Conservation (phyloP, 2,329 filamentous ascomycete species). For the Clarireedia homoeocarpa region DNA sequence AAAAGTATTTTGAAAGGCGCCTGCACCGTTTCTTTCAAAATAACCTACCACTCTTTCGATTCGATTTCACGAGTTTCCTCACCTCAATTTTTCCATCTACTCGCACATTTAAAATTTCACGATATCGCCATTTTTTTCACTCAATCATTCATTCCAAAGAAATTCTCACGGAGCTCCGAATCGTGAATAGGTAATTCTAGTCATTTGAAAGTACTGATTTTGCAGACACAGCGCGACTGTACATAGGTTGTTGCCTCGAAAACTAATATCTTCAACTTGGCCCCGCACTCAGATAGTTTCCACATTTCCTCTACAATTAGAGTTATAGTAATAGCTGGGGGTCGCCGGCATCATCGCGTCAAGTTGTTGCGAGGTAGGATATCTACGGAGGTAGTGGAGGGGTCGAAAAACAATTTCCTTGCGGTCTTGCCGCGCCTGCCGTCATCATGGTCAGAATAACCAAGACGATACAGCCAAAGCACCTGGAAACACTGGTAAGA, state of each 20-base stretch:
- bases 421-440: slow-evolving; percentile 52
- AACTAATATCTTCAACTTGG: slow-evolving; percentile 4
- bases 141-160: slow-evolving; percentile 1
- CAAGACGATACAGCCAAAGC: slow-evolving; percentile 59
- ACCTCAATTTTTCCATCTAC: slow-evolving; percentile 3
- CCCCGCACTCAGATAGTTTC: slow-evolving; percentile 11
- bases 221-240: slow-evolving; percentile 13
- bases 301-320: slow-evolving; percentile 14
- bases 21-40: slow-evolving; percentile 30
- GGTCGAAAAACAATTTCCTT: slow-evolving; percentile 30
- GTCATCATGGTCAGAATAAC: slow-evolving; percentile 62
- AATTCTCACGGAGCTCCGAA: not conserved
- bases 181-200: slow-evolving; percentile 9
- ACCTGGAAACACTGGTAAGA: slow-evolving; percentile 58
- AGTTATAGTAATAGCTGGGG: slow-evolving; percentile 29
- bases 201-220: slow-evolving; percentile 9
- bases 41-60: slow-evolving; percentile 16
- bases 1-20: slow-evolving; percentile 26
- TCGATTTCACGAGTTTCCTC: slow-evolving; percentile 17
- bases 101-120: not conserved
- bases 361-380: slow-evolving; percentile 25
- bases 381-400: slow-evolving; percentile 41
- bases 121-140: slow-evolving; percentile 1
- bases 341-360: slow-evolving; percentile 26
- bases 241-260: slow-evolving; percentile 2